phyloP scores from a whole-genome alignment of 495 filamentous ascomycete genomes.

The Friedmanniomyces simplex region DNA sequence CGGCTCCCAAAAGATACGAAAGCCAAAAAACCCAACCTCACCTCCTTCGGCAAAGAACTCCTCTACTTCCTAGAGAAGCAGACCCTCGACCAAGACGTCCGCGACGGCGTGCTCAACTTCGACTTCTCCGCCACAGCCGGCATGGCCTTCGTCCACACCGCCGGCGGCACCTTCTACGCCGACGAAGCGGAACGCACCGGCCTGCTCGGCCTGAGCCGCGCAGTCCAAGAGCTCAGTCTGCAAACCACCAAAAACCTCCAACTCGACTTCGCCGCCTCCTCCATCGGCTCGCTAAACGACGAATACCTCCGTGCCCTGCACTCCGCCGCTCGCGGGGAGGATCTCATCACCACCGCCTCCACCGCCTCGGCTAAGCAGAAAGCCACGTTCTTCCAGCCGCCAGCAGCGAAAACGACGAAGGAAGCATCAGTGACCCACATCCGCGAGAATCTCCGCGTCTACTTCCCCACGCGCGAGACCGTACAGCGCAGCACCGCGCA shows the following conservation, averaged over 20 bases:
- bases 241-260: slow-evolving; percentile 19
- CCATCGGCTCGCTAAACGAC: slow-evolving; percentile 62
- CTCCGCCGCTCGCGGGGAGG: slow-evolving; percentile 55
- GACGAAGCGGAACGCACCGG: slow-evolving; percentile 53
- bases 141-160: slow-evolving; percentile 72
- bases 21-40: slow-evolving; percentile 32
- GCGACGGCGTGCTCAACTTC: slow-evolving; percentile 53
- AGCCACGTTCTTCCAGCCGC: slow-evolving; percentile 11
- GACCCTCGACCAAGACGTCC: slow-evolving; percentile 50
- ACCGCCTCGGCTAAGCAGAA: slow-evolving; percentile 5
- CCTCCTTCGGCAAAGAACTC: slow-evolving; percentile 59
- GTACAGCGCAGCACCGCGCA: slow-evolving; percentile 54
- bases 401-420: slow-evolving; percentile 1
- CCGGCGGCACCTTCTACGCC: slow-evolving; percentile 43
- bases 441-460: slow-evolving; percentile 53
- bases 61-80: slow-evolving; percentile 59
- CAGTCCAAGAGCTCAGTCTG: slow-evolving; percentile 48
- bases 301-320: slow-evolving; percentile 63
- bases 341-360: slow-evolving; percentile 5
- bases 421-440: too few relatives aligned
- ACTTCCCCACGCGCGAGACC: slow-evolving; percentile 72
- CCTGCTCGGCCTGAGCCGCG: slow-evolving; percentile 55
- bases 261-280: slow-evolving; percentile 51
- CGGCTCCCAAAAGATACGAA: slow-evolving; percentile 33
- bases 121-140: slow-evolving; percentile 60